Percentiles rank a stretch among this genome's conserved stretches.
These are phyloP conservation scores for Pythium dissotocum DNA, from an alignment of 352 stramenopile species.

Conservation along the genomic window DNA sequence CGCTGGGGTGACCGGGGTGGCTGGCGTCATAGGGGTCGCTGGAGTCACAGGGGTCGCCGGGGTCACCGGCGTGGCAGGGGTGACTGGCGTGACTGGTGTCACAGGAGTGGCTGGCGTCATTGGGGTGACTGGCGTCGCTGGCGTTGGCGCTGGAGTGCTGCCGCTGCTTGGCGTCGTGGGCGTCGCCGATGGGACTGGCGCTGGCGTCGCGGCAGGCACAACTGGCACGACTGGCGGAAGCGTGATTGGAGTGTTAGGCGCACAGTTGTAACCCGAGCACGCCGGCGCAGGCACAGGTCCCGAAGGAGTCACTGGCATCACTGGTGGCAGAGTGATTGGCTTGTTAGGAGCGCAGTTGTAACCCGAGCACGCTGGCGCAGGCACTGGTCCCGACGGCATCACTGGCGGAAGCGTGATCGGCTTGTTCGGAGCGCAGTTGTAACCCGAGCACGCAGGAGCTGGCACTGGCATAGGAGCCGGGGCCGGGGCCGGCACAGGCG, in stretches of 20 bases:
- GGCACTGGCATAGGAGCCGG: background rate
- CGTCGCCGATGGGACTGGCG: background rate
- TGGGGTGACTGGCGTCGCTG: background rate
- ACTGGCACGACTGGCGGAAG: constrained; percentile 6
- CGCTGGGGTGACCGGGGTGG: too few species aligned
- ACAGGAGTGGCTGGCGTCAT: background rate
- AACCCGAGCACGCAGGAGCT: background rate
- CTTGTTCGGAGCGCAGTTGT: constrained; percentile 8
- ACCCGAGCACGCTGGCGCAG: too few species aligned
- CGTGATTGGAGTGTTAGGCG: constrained; percentile 7
- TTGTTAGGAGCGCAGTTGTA: too few species aligned
- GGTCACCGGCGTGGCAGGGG: too few species aligned
- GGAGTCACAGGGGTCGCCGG: too few species aligned
- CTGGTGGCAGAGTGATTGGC: too few species aligned
- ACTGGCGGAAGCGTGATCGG: constrained; percentile 11
- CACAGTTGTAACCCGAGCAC: constrained; percentile 7
- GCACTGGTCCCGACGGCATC: too few species aligned
- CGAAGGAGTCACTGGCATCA: too few species aligned
- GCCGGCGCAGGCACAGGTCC: too few species aligned
- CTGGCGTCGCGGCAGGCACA: background rate
- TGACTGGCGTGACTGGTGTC: too few species aligned
- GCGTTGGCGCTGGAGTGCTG: background rate
- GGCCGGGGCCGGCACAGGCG: background rate
- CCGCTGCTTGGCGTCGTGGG: too few species aligned
- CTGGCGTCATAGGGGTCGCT: too few species aligned